Evolutionary conservation across 116 monocot genomes (phyloP).

Genomic region (Zostera marina): DNA sequence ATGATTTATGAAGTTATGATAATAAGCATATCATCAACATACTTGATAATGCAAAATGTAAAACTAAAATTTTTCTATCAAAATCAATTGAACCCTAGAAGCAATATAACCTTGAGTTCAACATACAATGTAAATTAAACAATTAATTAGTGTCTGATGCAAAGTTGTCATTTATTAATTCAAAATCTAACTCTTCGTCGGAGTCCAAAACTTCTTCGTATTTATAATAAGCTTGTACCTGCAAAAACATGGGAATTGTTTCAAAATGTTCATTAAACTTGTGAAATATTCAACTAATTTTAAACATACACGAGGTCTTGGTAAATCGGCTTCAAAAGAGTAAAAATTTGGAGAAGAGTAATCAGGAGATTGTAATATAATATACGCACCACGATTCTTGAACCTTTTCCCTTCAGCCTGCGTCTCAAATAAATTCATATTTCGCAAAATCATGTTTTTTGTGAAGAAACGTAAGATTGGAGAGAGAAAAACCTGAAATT

Average conservation of each 20-base stretch:
- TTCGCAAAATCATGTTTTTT: background rate
- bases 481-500: constrained; percentile 57
- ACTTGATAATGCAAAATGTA: too few species aligned
- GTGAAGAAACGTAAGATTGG: background rate
- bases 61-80: too few species aligned
- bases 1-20: too few species aligned
- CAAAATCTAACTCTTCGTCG: constrained; percentile 81
- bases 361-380: constrained; percentile 62
- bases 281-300: background rate
- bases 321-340: constrained; percentile 69
- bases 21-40: too few species aligned
- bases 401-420: constrained; percentile 64
- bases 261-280: background rate
- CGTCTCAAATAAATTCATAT: background rate
- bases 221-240: constrained; percentile 74
- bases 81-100: too few species aligned
- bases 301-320: constrained; percentile 57
- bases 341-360: constrained; percentile 57
- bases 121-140: too few species aligned
- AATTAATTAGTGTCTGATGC: background rate
- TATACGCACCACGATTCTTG: constrained; percentile 73
- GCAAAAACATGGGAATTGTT: constrained; percentile 12
- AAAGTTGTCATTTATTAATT: constrained; percentile 20
- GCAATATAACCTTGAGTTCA: too few species aligned
- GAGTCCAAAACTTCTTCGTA: constrained; percentile 84